Base-by-base conservation (phyloP, 495 filamentous ascomycete genomes). In the Aeminium ludgeri region DNA sequence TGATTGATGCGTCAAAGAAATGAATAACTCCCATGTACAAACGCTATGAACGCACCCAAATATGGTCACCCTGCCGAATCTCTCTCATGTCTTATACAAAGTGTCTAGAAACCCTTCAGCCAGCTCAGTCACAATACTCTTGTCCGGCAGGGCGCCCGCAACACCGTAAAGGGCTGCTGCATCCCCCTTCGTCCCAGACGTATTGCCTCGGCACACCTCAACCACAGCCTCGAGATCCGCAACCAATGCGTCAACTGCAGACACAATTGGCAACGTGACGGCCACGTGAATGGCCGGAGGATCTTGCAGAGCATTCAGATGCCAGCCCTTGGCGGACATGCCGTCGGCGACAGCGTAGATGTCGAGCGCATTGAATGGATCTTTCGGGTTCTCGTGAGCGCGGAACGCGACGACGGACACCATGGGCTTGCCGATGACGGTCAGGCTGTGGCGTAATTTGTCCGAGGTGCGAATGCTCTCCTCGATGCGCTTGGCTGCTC, bases 211-310 rank as follows among this genome's bases (percentile, higher is more conserved):
- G 53, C 91, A 82, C 37, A 67, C 74, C 51, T 85, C 78, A 15
- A 94, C 71, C 28, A 83, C 82, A 30, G 67, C 75, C 53, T 79
- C 70, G 18, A 96, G 54, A 59, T 99, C 91, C 15, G 54, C 60
- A 27, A 85, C 72, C 18, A 99, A 69, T 55, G 68, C 68, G 45
- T 95, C 84, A 48, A 79, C 86, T 29, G 75, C 76, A 46, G 66
- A 68, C 7, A 78, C 74, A n/a, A 92, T 79, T 10, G 87, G 89
- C 50, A 85, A 50, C 1, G 91, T 96, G 36, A 95, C 82, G n/a
- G 89, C 89, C 19, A 94, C 79, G 59, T 99, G 89, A 16, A 99
- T 82, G n/a, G 84, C 91, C 0, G 91, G 73, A 6, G 89, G 89
- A 37, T 73, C 74, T 55, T 99, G 89, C 38, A 96, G 66, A 6